Evolutionary conservation across 2,329 filamentous ascomycete species (phyloP).

Genomic region (Apiospora marii): DNA sequence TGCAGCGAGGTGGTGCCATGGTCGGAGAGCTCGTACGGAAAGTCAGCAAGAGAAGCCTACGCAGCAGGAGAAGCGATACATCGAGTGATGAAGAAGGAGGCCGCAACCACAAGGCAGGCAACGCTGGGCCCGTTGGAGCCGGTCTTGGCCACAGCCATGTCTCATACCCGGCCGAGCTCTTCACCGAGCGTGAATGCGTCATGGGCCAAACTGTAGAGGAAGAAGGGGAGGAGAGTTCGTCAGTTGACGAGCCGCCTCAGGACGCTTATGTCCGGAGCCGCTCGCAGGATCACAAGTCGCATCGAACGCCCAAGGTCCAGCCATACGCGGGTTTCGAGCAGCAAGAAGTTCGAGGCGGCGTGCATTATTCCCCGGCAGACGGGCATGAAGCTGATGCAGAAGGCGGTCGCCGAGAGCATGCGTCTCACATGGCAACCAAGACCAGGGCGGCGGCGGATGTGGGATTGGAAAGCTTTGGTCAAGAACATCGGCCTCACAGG

Average conservation of each 20-base stretch:
- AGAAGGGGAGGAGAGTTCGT: constrained; percentile 38
- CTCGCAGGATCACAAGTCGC: constrained; percentile 17
- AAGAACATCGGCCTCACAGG: constrained; percentile 1
- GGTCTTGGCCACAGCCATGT: constrained; percentile 34
- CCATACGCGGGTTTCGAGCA: constrained; percentile 31
- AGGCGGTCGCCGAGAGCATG: not conserved
- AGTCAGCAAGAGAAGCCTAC: constrained; percentile 44
- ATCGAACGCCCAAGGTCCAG: constrained; percentile 31
- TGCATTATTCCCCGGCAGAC: not conserved
- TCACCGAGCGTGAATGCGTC: constrained; percentile 45
- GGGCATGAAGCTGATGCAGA: not conserved
- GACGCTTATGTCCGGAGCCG: constrained; percentile 10
- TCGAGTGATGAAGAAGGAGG: constrained; percentile 36
- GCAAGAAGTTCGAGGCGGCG: constrained; percentile 24
- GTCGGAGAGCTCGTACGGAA: constrained; percentile 43
- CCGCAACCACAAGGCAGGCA: constrained; percentile 29
- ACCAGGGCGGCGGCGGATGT: not conserved
- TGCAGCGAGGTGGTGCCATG: constrained; percentile 41
- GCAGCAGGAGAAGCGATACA: constrained; percentile 38
- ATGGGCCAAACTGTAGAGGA: constrained; percentile 48
- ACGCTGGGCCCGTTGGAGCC: constrained; percentile 31
- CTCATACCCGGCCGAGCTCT: constrained; percentile 33
- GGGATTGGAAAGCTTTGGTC: not conserved
- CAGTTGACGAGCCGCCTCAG: not conserved
- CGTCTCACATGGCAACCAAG: not conserved